Evolutionary conservation across 1,139 yeast species (phyloP), one percentile per base, ranked within the genome.

Genomic region (Candida labiduridarum): DNA sequence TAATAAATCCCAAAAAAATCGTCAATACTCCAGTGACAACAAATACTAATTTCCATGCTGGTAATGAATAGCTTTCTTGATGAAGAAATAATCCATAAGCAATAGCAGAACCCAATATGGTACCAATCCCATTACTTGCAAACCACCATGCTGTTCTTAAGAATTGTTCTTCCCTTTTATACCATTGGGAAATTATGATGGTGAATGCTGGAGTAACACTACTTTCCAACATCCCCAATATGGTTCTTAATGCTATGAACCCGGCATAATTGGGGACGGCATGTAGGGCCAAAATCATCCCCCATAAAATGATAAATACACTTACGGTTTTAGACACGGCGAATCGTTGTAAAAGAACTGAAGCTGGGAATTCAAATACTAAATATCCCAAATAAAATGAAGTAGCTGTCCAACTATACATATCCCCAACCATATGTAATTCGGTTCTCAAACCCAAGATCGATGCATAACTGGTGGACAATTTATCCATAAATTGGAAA

Each of bases 401-500:
- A 10, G 83, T 70, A 31, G 83, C 85, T 14, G 76, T 74, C 85
- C 85, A 82, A 5, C 82, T 68, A 60, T 82, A 83, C 66, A 71
- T 71, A 46, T 71, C 64, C 29, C 84, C 84, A 15, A 58, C 61
- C 86, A 83, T 80, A 7, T 74, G 55, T 51, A 80, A 66, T 51
- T 75, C 82, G 4, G 60, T 62, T 54, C 78, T 65, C 38, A 85
- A 70, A 1, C 88, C 89, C 70, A 84, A 72, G 48, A 85, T 76
- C 1, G 89, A 76, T 4, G 89, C 88, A 52, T 77, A 79, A 15
- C 84, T 71, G 36, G 76, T 81, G 8, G 88, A 69, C 14, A 76
- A 66, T 60, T 86, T 86, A 64, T 85, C 91, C 84, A 85, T 82
- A 52, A 79, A 83, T 63, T 85, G 90, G 42, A 78, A 68, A 15